phyloP scores from a whole-genome alignment of 768 basidiomycete genomes.

The Cantharellus anzutake region DNA sequence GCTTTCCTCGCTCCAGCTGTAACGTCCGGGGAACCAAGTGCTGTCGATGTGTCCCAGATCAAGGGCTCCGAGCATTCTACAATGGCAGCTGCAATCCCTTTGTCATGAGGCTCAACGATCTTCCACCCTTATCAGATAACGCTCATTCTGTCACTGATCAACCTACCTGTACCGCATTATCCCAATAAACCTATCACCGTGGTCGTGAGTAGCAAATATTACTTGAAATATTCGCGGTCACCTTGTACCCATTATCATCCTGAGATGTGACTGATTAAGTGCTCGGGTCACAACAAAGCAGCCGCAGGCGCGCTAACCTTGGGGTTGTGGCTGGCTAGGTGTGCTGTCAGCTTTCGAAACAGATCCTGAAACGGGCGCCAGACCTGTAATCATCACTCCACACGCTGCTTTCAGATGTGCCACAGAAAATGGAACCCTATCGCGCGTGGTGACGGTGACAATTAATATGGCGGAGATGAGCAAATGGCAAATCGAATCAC shows the following conservation, averaged over 20 bases:
- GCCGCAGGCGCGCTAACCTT: constrained; percentile 26
- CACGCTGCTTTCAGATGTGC: constrained; percentile 47
- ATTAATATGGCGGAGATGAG: not conserved
- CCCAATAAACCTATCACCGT: constrained; percentile 57
- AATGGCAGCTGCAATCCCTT: constrained; percentile 53
- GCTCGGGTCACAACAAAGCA: not conserved
- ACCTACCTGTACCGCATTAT: constrained; percentile 63
- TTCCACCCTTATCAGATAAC: constrained; percentile 17
- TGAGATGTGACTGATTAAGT: constrained; percentile 13
- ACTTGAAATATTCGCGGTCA: constrained; percentile 12
- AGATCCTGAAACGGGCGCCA: constrained; percentile 5
- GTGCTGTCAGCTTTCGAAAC: not conserved
- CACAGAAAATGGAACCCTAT: constrained; percentile 64
- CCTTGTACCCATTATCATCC: constrained; percentile 85
- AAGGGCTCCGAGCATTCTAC: constrained; percentile 35
- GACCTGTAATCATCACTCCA: constrained; percentile 83
- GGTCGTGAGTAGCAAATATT: not conserved
- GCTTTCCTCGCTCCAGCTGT: constrained; percentile 38
- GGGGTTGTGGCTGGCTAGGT: constrained; percentile 66
- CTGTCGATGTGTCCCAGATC: constrained; percentile 22
- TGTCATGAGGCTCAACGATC: constrained; percentile 75
- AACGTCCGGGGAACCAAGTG: constrained; percentile 27
- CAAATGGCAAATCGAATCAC: constrained; percentile 21
- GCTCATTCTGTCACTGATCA: not conserved
- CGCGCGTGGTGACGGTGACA: not conserved